Percentiles rank a stretch among this genome's conserved stretches.
phyloP scores from a whole-genome alignment of 192 early-diverging fungal genomes.

The Coemansia erecta region DNA sequence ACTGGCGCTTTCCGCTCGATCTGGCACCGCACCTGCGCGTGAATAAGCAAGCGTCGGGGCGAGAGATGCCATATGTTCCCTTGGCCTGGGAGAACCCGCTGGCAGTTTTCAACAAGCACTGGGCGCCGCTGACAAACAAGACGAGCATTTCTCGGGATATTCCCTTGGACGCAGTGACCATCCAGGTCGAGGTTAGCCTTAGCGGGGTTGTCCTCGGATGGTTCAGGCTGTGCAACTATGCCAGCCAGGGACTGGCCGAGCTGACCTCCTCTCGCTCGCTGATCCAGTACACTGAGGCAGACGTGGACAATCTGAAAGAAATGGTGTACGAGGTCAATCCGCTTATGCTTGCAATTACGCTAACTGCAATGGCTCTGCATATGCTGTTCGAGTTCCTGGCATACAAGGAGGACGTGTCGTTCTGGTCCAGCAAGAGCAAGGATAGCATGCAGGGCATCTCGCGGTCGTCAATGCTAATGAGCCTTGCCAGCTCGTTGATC shows the following conservation, averaged over 20 bases:
- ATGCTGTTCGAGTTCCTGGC: slow-evolving; percentile 58
- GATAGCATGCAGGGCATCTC: slow-evolving; percentile 47
- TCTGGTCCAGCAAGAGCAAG: slow-evolving; percentile 49
- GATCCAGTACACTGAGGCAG: slow-evolving; percentile 38
- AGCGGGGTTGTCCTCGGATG: slow-evolving; percentile 44
- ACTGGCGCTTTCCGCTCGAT: slow-evolving; percentile 42
- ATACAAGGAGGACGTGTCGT: slow-evolving; percentile 57
- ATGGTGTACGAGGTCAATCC: slow-evolving; percentile 61
- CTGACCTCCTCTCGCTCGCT: slow-evolving; percentile 31
- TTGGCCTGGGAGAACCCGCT: slow-evolving; percentile 53
- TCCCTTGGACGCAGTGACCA: slow-evolving; percentile 13
- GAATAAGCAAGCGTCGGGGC: background rate
- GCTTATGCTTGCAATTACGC: slow-evolving; percentile 54
- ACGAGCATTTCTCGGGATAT: slow-evolving; percentile 9
- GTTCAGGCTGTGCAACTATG: slow-evolving; percentile 52
- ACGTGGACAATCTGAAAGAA: slow-evolving; percentile 53
- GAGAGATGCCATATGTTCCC: slow-evolving; percentile 39
- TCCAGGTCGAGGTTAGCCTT: slow-evolving; percentile 35
- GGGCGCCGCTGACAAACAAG: slow-evolving; percentile 45
- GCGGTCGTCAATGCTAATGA: slow-evolving; percentile 53
- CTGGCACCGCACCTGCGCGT: slow-evolving; percentile 29
- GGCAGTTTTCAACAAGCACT: slow-evolving; percentile 31
- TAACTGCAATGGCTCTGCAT: slow-evolving; percentile 53
- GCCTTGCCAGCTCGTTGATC: slow-evolving; percentile 48
- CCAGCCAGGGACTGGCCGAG: slow-evolving; percentile 32